Evolutionary conservation across 768 basidiomycete genomes (phyloP), one percentile per base, ranked within the genome.

Genomic region (Naganishia vaughanmartiniae): DNA sequence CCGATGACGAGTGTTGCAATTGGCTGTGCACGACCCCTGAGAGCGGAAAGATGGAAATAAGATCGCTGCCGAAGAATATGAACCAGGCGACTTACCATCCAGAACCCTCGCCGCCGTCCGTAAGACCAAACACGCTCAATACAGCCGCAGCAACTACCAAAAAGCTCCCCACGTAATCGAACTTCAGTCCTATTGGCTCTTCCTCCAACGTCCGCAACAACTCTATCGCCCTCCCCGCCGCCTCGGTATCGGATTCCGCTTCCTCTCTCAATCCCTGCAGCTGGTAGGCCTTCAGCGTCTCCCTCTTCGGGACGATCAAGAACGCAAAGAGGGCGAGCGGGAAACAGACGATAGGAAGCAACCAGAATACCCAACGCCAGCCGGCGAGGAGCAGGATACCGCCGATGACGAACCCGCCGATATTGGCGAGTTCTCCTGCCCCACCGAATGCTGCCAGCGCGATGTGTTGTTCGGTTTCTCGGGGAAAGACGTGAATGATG

Each of bases 361-460:
- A 45, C 42, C 57, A 66, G 46, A 72, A 74, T 17, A 74, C 72
- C 73, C 73, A 72, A 1, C 51, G 31, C 65, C 67, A 74, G 45
- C 54, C 46, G 33, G 73, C 73, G 2, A 72, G 54, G 21, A 72
- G 67, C 53, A 74, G 71, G 31, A 70, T 54, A 4, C 71, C 73
- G 9, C 71, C 73, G 66, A 74, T 60, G 67, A 74, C n/a, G 53
- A 74, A 69, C 14, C 73, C 73, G 53, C 34, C 30, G 65, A 73
- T 70, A 66, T 72, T 74, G 31, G 71, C 73, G 53, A 72, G 51
- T 45, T 72, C 71, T 9, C 73, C 73, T 7, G 65, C 65, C 26
- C 70, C 53, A 54, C 53, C 71, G 55, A 65, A 72, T 28, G 56
- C 53, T 3, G 73, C 70, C 26, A 71, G 58, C 1, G 70, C 60